Percentiles rank a stretch among this genome's conserved stretches.
phyloP scores from a whole-genome alignment of 495 filamentous ascomycete species.

The Cercophora newfieldiana region DNA sequence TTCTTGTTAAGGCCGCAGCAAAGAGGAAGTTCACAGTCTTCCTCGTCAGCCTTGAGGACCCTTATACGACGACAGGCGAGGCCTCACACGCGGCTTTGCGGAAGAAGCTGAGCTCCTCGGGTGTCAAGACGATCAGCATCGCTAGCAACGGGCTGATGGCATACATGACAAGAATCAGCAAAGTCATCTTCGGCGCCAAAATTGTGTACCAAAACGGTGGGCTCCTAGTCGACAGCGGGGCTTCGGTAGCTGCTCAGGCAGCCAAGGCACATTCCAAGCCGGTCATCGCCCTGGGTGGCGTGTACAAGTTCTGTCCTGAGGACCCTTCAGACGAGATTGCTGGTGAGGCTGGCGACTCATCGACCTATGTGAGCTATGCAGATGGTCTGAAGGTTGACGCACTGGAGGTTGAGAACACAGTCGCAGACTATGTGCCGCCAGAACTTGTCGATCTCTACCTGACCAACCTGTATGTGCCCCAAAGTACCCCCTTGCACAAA shows the following conservation, averaged over 20 bases:
- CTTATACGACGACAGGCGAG: conserved; percentile 46
- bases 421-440: conserved; percentile 79
- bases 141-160: conserved; percentile 84
- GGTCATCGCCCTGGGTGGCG: conserved; percentile 78
- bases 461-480: conserved; percentile 81
- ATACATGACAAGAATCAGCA: conserved; percentile 90
- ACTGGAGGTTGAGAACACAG: conserved; percentile 75
- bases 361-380: conserved; percentile 68
- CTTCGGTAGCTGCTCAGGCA: conserved; percentile 75
- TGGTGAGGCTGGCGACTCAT: conserved; percentile 79
- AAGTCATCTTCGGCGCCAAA: conserved; percentile 85
- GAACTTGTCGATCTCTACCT: conserved; percentile 86
- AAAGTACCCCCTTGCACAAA: neutral
- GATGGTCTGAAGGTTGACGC: conserved; percentile 73
- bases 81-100: conserved; percentile 55
- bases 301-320: conserved; percentile 88
- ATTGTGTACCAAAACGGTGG: conserved; percentile 85
- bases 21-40: conserved; percentile 89
- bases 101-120: conserved; percentile 72
- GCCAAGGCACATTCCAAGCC: conserved; percentile 76
- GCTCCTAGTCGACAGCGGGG: conserved; percentile 75
- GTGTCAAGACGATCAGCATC: conserved; percentile 77
- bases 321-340: conserved; percentile 79
- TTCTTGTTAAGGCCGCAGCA: conserved; percentile 76
- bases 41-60: conserved; percentile 56